phyloP scores from a whole-genome alignment of 2,329 filamentous ascomycete species.

The Dactylellina drechsleri region DNA sequence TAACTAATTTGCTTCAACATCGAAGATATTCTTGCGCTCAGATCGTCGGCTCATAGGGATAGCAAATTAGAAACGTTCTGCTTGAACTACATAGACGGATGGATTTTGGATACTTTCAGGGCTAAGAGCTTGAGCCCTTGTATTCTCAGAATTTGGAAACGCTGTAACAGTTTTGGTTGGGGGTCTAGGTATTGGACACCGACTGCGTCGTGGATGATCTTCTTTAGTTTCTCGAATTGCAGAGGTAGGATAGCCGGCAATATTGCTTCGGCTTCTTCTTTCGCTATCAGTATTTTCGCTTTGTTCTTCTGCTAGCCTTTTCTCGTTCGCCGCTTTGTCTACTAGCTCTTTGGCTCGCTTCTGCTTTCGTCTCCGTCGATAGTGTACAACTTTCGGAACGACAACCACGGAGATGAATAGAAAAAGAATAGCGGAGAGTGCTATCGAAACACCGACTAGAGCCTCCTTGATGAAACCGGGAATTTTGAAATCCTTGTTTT shows the following conservation, averaged over 20 bases:
- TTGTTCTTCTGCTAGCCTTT: background rate
- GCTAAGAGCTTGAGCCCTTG: background rate
- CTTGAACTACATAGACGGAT: background rate
- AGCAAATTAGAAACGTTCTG: background rate
- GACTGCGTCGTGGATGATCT: constrained; percentile 7
- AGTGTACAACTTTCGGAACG: constrained; percentile 29
- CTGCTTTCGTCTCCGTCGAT: background rate
- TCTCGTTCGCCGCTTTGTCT: background rate
- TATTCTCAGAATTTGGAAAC: background rate
- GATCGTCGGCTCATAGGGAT: background rate
- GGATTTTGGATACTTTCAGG: background rate
- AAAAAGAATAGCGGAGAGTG: constrained; percentile 21
- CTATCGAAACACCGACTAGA: constrained; percentile 25
- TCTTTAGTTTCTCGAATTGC: background rate
- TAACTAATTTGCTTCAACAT: too few species aligned
- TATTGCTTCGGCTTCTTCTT: constrained; percentile 1
- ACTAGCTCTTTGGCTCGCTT: background rate
- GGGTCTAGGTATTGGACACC: constrained; percentile 1
- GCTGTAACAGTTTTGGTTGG: background rate
- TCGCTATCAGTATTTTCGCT: background rate
- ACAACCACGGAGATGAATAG: constrained; percentile 14
- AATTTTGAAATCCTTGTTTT: constrained; percentile 5
- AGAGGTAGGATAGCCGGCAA: background rate
- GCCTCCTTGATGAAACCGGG: constrained; percentile 30
- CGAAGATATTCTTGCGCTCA: too few species aligned